These are phyloP conservation scores for Haberlea rhodopensis DNA, from an alignment of 257 asterid species.

Conservation along the genomic window DNA sequence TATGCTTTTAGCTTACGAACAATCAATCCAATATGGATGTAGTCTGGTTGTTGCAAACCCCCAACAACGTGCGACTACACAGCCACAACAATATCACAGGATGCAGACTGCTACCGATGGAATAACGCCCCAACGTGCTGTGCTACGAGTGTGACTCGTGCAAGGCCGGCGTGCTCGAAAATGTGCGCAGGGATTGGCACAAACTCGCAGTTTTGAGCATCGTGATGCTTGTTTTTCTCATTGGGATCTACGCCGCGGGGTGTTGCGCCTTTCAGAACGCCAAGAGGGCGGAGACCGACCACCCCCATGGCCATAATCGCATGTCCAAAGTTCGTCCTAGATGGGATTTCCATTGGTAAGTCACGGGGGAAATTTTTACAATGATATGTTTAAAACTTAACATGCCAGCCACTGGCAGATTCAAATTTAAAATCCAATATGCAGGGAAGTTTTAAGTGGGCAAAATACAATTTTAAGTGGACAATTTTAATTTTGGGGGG, in stretches of 20 bases:
- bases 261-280: slow-evolving; percentile 91
- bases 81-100: slow-evolving; percentile 46
- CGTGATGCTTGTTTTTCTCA: slow-evolving; percentile 70
- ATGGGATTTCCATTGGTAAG: slow-evolving; percentile 90
- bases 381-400: neutral
- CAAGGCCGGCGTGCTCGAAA: slow-evolving; percentile 90
- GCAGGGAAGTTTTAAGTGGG: no score
- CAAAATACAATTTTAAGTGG: no score
- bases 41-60: slow-evolving; percentile 99
- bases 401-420: no score
- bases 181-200: slow-evolving; percentile 79
- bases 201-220: slow-evolving; percentile 81
- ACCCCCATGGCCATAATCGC: slow-evolving; percentile 65
- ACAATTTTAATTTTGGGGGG: no score
- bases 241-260: slow-evolving; percentile 78
- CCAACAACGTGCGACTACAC: slow-evolving; percentile 85
- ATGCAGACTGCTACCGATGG: slow-evolving; percentile 84
- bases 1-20: no score
- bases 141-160: slow-evolving; percentile 95
- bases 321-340: slow-evolving; percentile 86
- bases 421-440: no score
- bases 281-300: slow-evolving; percentile 57
- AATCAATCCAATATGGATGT: slow-evolving; percentile 20
- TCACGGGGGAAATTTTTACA: neutral
- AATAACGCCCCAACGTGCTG: slow-evolving; percentile 56